Evolutionary conservation across 257 asterid species (phyloP).

Genomic region (Gentiana dahurica): DNA sequence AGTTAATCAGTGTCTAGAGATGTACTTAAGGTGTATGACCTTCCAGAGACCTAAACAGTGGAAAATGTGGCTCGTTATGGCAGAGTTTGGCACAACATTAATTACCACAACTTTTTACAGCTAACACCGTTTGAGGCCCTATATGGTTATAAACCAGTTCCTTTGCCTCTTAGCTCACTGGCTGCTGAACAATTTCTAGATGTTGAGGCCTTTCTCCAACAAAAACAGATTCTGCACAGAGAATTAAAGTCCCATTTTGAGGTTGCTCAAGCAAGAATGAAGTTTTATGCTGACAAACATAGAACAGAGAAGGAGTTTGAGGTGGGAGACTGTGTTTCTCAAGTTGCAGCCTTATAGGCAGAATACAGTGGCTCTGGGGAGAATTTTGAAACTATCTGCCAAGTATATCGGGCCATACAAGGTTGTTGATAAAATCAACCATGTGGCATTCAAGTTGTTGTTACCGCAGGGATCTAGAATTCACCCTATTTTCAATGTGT

Average conservation of each 20-base stretch:
- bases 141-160: neutral
- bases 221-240: neutral
- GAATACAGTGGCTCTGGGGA: neutral
- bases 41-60: no score
- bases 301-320: neutral
- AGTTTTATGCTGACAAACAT: neutral
- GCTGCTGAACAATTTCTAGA: neutral
- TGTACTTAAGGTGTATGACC: no score
- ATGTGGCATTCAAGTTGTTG: neutral
- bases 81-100: no score
- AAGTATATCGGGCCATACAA: neutral
- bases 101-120: neutral
- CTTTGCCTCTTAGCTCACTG: neutral
- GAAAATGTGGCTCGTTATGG: no score
- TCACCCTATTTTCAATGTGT: constrained; percentile 8
- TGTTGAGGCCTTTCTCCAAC: neutral
- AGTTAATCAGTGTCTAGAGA: no score
- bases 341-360: no score
- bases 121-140: constrained; percentile 3
- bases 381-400: neutral
- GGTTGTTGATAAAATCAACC: neutral
- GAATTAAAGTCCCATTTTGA: neutral
- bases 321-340: constrained; percentile 3
- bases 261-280: neutral
- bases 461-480: neutral